Percentiles rank a stretch among this genome's conserved stretches.
Evolutionary conservation across 805 yeast genomes (phyloP).

Genomic region (Lipomyces yamadae): DNA sequence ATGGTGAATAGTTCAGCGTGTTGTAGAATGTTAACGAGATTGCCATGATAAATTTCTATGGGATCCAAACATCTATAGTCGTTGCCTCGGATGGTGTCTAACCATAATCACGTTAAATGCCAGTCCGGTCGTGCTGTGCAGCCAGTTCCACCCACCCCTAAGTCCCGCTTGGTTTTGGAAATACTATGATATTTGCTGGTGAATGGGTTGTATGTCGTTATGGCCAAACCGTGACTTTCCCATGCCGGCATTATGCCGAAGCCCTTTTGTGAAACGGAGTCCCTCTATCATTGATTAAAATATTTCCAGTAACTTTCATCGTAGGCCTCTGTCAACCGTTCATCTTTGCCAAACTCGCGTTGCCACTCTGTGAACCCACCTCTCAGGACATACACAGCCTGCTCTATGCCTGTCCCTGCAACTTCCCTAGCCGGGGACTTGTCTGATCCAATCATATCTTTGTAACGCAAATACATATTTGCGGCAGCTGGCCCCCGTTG

Average conservation of each 20-base stretch:
- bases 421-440: slow-evolving; percentile 37
- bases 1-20: not conserved
- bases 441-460: slow-evolving; percentile 38
- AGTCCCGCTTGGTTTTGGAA: no score
- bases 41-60: not conserved
- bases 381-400: slow-evolving; percentile 68
- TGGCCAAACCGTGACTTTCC: not conserved
- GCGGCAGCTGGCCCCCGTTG: slow-evolving; percentile 92
- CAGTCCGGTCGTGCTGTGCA: no score
- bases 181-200: no score
- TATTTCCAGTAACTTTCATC: slow-evolving; percentile 48
- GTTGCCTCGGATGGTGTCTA: no score
- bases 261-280: not conserved
- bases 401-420: slow-evolving; percentile 41
- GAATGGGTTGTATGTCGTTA: no score
- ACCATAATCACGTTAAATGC: no score
- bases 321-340: slow-evolving; percentile 64
- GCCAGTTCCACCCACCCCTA: no score
- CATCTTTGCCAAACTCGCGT: slow-evolving; percentile 68
- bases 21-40: not conserved
- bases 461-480: slow-evolving; percentile 58
- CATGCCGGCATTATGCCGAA: not conserved
- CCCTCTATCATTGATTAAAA: not conserved
- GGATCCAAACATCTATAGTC: not conserved
- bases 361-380: slow-evolving; percentile 94